Percentiles rank a stretch among this genome's conserved stretches.
Conservation (phyloP, 805 yeast genomes). For the Lachancea fermentati region DNA sequence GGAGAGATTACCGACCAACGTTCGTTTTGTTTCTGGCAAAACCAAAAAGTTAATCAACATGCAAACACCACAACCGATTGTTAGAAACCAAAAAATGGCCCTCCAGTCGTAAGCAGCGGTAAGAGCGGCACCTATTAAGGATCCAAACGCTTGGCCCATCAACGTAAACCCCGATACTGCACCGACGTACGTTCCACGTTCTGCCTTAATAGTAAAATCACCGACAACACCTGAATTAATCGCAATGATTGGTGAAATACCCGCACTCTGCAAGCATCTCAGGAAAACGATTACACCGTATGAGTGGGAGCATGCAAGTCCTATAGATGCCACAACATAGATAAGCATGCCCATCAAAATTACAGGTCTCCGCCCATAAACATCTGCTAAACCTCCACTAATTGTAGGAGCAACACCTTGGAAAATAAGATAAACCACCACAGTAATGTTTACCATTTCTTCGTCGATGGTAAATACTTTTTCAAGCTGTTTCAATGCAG, state of each 20-base stretch:
- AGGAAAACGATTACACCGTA: constrained; percentile 59
- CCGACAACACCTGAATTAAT: constrained; percentile 65
- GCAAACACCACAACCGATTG: constrained; percentile 53
- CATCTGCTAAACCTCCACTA: constrained; percentile 62
- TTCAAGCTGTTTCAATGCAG: constrained; percentile 60
- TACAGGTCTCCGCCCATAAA: constrained; percentile 64
- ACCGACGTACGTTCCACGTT: constrained; percentile 69
- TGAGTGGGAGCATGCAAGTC: constrained; percentile 52
- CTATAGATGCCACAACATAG: constrained; percentile 57
- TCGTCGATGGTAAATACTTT: constrained; percentile 48
- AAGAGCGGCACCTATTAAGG: constrained; percentile 48
- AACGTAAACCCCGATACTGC: constrained; percentile 57
- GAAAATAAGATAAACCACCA: constrained; percentile 65
- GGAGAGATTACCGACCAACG: constrained; percentile 69
- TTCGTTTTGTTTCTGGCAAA: constrained; percentile 71
- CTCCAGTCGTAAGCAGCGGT: constrained; percentile 57
- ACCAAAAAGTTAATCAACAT: constrained; percentile 31
- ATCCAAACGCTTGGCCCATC: constrained; percentile 73
- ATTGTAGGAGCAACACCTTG: constrained; percentile 74
- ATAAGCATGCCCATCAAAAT: constrained; percentile 50
- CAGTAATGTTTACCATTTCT: constrained; percentile 57
- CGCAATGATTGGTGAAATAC: constrained; percentile 68
- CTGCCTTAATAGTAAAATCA: constrained; percentile 56
- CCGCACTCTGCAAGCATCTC: constrained; percentile 66
- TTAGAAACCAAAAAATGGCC: constrained; percentile 68